These are phyloP conservation scores for Penicillium parvum DNA, from an alignment of 495 filamentous ascomycete species.

Conservation along the genomic window DNA sequence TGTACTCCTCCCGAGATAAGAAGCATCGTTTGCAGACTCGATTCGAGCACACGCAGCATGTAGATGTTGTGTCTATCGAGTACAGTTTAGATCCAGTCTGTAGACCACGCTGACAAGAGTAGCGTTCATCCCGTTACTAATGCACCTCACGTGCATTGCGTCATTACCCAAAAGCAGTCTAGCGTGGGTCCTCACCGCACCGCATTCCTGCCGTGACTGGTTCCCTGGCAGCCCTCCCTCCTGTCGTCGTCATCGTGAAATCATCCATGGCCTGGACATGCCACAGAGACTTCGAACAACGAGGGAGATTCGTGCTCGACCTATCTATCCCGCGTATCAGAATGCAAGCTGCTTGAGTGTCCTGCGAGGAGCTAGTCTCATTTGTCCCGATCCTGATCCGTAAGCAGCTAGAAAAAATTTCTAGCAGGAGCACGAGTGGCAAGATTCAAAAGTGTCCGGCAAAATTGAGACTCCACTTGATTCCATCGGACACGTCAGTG, in stretches of 20 bases:
- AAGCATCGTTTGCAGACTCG: no score
- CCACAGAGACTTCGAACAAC: background rate
- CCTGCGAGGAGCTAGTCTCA: no score
- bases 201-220: constrained; percentile 1
- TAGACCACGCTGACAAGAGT: background rate
- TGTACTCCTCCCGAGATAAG: no score
- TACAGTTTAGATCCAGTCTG: background rate
- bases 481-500: background rate
- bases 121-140: background rate
- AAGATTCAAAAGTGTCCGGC: constrained; percentile 8
- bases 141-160: background rate
- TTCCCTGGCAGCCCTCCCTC: background rate
- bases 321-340: no score
- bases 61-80: no score
- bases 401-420: background rate
- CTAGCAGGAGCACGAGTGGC: constrained; percentile 12
- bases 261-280: constrained; percentile 9
- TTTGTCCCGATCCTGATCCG: no score
- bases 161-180: background rate
- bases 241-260: constrained; percentile 27
- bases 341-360: no score
- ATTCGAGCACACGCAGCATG: no score
- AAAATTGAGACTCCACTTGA: constrained; percentile 6
- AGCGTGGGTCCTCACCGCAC: background rate
- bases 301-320: background rate